phyloP scores from a whole-genome alignment of 371 early-diverging fungal genomes.

The Thermomucor indicae-seudaticae region DNA sequence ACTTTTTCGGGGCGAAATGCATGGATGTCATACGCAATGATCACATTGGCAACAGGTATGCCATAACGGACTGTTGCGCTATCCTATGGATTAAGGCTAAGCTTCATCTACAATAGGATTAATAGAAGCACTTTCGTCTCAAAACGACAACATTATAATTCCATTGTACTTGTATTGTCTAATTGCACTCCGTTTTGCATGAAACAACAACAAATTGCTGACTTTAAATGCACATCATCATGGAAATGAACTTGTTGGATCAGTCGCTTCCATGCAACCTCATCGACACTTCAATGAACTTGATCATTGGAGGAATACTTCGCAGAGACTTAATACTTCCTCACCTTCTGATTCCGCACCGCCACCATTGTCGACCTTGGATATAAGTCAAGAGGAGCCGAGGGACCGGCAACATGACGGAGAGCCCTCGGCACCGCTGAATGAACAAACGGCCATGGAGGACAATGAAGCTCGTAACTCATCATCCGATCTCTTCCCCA shows the following conservation, averaged over 20 bases:
- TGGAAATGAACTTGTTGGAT: too few species aligned
- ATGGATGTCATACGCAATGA: constrained; percentile 18
- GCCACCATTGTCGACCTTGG: neutral
- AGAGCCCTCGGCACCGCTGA: neutral
- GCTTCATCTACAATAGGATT: constrained; percentile 30
- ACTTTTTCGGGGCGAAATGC: constrained; percentile 17
- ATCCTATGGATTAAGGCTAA: neutral
- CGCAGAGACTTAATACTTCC: constrained; percentile 14
- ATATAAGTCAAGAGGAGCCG: neutral
- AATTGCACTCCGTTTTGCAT: too few species aligned
- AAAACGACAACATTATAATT: constrained; percentile 78
- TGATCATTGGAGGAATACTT: constrained; percentile 20
- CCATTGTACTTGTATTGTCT: constrained; percentile 70
- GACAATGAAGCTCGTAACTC: constrained; percentile 1
- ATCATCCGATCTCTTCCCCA: constrained; percentile 1
- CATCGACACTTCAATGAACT: constrained; percentile 17
- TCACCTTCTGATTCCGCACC: neutral
- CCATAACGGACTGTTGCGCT: neutral
- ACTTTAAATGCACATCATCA: too few species aligned
- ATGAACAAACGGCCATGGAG: neutral
- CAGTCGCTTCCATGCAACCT: constrained; percentile 19
- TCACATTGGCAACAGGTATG: constrained; percentile 35
- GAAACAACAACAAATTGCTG: too few species aligned
- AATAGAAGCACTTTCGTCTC: constrained; percentile 60
- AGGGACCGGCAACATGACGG: neutral